phyloP scores from a whole-genome alignment of 768 basidiomycete genomes.

The Agaricus subrufescens region DNA sequence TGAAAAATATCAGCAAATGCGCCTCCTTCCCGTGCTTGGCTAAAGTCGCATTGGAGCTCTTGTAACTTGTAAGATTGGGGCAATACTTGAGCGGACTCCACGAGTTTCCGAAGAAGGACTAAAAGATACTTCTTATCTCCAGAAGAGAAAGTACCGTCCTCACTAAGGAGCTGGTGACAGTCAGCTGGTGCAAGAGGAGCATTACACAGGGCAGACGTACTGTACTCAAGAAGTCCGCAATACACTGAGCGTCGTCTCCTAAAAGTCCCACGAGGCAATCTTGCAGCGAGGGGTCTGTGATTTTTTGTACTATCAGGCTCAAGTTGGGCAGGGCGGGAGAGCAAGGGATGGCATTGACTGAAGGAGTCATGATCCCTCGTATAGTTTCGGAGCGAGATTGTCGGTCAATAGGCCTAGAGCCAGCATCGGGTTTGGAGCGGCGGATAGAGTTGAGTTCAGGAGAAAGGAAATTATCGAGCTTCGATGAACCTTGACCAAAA shows the following conservation, averaged over 20 bases:
- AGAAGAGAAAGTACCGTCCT: background rate
- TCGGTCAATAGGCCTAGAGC: slow-evolving; percentile 37
- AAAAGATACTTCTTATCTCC: background rate
- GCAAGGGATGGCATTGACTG: too few species aligned
- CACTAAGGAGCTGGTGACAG: background rate
- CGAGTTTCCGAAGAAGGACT: background rate
- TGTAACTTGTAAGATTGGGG: too few species aligned
- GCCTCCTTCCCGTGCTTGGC: too few species aligned
- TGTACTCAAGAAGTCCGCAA: background rate
- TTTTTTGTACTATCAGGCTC: too few species aligned
- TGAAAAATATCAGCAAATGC: too few species aligned
- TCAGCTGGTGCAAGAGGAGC: background rate
- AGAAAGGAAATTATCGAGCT: slow-evolving; percentile 24
- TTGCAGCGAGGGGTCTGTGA: too few species aligned
- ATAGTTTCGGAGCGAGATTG: slow-evolving; percentile 64
- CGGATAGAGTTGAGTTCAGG: slow-evolving; percentile 38
- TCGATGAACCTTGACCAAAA: slow-evolving; percentile 21
- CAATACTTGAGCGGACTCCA: background rate
- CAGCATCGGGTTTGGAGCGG: slow-evolving; percentile 45
- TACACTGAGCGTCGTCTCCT: background rate
- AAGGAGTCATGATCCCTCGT: too few species aligned
- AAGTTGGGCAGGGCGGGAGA: too few species aligned
- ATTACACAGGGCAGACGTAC: background rate
- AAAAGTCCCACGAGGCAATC: background rate
- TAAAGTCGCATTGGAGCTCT: too few species aligned